phyloP scores from a whole-genome alignment of 306 rosid species.

The Quercus wislizeni region DNA sequence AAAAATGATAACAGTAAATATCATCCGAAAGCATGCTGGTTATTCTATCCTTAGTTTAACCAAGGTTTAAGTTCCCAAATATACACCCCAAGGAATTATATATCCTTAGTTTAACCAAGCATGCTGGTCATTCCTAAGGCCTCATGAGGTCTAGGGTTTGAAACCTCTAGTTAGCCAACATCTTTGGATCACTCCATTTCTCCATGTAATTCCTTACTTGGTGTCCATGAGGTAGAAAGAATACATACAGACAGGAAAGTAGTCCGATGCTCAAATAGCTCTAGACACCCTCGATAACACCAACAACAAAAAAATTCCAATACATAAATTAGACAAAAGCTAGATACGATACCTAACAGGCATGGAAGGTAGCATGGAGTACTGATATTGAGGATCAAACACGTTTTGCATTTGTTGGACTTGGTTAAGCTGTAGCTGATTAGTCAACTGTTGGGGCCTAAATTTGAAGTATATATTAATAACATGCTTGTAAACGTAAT shows the following conservation, averaged over 20 bases:
- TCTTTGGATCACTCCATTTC: no score
- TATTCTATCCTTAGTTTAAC: background rate
- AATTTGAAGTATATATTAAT: background rate
- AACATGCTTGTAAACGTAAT: background rate
- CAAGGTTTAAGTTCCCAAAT: background rate
- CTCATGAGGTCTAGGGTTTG: no score
- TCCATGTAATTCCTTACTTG: no score
- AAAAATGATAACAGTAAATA: background rate
- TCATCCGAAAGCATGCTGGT: background rate
- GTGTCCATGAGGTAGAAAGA: no score
- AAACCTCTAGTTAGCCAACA: no score
- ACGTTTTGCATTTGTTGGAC: background rate
- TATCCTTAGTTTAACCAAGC: no score
- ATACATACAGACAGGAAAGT: no score
- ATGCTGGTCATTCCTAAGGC: no score
- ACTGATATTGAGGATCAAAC: conserved; percentile 2
- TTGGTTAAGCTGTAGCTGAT: conserved; percentile 14
- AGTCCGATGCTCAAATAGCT: no score
- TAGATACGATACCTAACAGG: background rate
- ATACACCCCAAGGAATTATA: no score
- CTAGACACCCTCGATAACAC: no score
- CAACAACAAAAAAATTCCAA: no score
- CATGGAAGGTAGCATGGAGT: background rate
- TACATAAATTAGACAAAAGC: background rate
- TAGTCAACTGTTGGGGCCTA: conserved; percentile 12